Evolutionary conservation across 257 asterid genomes (phyloP).

Genomic region (Verbena officinalis): DNA sequence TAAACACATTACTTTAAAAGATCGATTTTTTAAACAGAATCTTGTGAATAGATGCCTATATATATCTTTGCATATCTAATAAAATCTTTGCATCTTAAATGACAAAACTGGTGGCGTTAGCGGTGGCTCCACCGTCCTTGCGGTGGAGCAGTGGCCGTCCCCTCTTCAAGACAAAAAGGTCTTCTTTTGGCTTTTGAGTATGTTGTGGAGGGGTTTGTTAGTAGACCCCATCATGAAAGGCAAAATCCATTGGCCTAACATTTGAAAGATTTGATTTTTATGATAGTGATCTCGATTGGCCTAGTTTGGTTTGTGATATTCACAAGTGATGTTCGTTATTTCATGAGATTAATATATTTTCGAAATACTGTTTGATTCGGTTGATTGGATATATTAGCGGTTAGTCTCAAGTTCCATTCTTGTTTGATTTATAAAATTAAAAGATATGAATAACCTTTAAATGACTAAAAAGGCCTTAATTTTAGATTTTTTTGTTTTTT

Average conservation of each 20-base stretch:
- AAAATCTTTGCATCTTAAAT: conserved; percentile 43
- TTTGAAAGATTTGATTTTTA: conserved; percentile 39
- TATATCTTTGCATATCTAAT: conserved; percentile 27
- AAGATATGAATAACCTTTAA: too few species aligned
- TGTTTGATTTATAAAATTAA: too few species aligned
- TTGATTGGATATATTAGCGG: too few species aligned
- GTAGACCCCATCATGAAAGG: conserved; percentile 52
- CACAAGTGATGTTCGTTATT: too few species aligned
- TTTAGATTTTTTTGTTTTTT: too few species aligned
- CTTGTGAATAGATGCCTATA: neutral
- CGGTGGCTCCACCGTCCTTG: conserved; percentile 35
- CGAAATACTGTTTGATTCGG: too few species aligned
- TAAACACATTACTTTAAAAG: conserved; percentile 4
- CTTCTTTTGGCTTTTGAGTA: neutral
- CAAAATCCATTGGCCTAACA: conserved; percentile 45
- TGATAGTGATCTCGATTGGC: conserved; percentile 28
- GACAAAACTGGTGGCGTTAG: conserved; percentile 43
- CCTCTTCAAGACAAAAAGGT: conserved; percentile 37
- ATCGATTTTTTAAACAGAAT: neutral
- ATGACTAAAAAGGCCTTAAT: too few species aligned
- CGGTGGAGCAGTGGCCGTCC: conserved; percentile 22
- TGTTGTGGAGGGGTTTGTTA: conserved; percentile 38
- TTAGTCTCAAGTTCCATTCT: too few species aligned
- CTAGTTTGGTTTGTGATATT: too few species aligned
- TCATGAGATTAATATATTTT: too few species aligned